A percentile compares a stretch with the other conserved stretches of the same genome.
Conservation (phyloP, 768 basidiomycete species). For the Trametes elegans region DNA sequence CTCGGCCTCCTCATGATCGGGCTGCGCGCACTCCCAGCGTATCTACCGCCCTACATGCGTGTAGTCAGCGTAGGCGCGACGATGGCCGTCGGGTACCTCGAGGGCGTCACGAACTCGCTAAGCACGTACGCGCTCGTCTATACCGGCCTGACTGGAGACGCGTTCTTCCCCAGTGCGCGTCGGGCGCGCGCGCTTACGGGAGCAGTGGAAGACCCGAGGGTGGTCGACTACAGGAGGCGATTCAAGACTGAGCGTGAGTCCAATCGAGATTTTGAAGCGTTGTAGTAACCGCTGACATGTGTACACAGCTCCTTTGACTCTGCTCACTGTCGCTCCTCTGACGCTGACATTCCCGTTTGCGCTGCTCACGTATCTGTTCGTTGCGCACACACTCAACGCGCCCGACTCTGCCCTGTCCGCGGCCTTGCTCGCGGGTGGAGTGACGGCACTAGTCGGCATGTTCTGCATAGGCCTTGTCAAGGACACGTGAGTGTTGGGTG, state of each 20-base stretch:
- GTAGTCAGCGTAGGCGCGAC: slow-evolving; percentile 36
- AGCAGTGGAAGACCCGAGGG: slow-evolving; percentile 46
- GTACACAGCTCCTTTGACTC: slow-evolving; percentile 64
- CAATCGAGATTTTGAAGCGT: neutral
- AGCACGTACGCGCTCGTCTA: slow-evolving; percentile 60
- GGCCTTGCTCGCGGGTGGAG: slow-evolving; percentile 71
- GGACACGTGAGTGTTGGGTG: slow-evolving; percentile 56
- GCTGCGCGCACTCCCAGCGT: slow-evolving; percentile 57
- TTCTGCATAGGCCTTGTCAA: slow-evolving; percentile 82
- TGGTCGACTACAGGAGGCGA: slow-evolving; percentile 42
- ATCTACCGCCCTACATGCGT: slow-evolving; percentile 44
- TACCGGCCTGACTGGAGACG: slow-evolving; percentile 53
- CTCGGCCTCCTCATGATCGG: slow-evolving; percentile 49
- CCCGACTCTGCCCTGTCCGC: slow-evolving; percentile 75
- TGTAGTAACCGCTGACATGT: neutral
- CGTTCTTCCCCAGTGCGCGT: slow-evolving; percentile 51
- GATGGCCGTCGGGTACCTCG: slow-evolving; percentile 44
- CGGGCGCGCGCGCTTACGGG: slow-evolving; percentile 56
- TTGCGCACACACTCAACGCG: slow-evolving; percentile 73
- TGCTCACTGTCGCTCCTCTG: slow-evolving; percentile 75
- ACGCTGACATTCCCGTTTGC: slow-evolving; percentile 82
- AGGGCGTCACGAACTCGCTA: slow-evolving; percentile 47
- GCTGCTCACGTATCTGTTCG: slow-evolving; percentile 80
- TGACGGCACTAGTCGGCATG: slow-evolving; percentile 77
- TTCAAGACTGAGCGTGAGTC: slow-evolving; percentile 60